phyloP scores from a whole-genome alignment of 345 rosid genomes.

The Euphorbia pulcherrima region DNA sequence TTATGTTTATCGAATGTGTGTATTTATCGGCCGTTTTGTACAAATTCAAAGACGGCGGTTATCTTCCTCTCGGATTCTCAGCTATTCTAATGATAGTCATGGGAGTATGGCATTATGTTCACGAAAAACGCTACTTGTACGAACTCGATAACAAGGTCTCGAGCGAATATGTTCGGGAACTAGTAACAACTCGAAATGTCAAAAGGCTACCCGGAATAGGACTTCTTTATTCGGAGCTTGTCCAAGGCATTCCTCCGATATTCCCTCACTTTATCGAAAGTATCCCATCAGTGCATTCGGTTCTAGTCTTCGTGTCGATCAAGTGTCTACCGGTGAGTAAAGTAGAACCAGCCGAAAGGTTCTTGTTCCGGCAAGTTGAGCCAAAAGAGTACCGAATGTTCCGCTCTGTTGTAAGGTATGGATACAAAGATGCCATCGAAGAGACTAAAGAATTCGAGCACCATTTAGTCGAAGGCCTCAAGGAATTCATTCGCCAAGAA shows the following conservation, averaged over 20 bases:
- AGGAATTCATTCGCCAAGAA: slow-evolving; percentile 51
- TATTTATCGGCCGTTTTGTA: slow-evolving; percentile 50
- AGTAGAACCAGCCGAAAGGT: slow-evolving; percentile 49
- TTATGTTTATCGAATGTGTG: slow-evolving; percentile 36
- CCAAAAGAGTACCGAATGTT: slow-evolving; percentile 59
- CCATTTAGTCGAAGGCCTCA: slow-evolving; percentile 42
- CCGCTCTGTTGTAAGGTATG: slow-evolving; percentile 71
- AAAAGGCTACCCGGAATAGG: slow-evolving; percentile 62
- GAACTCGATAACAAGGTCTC: slow-evolving; percentile 66
- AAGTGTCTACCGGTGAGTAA: slow-evolving; percentile 56
- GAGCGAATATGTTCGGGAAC: slow-evolving; percentile 32
- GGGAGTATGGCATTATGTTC: slow-evolving; percentile 68
- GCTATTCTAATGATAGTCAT: slow-evolving; percentile 40
- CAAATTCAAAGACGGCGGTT: slow-evolving; percentile 64
- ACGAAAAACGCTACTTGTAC: slow-evolving; percentile 39
- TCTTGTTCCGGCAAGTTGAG: slow-evolving; percentile 58
- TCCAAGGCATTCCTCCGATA: slow-evolving; percentile 73
- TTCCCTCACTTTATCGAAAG: slow-evolving; percentile 57
- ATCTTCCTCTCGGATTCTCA: slow-evolving; percentile 46
- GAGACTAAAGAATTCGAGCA: slow-evolving; percentile 46
- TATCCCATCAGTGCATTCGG: slow-evolving; percentile 57
- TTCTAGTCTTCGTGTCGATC: slow-evolving; percentile 62
- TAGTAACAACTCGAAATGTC: slow-evolving; percentile 34
- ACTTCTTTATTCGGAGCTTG: slow-evolving; percentile 66
- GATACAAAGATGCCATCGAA: slow-evolving; percentile 45